Base-by-base conservation (phyloP, 495 filamentous ascomycete genomes). In the Talaromyces trachyspermus region DNA sequence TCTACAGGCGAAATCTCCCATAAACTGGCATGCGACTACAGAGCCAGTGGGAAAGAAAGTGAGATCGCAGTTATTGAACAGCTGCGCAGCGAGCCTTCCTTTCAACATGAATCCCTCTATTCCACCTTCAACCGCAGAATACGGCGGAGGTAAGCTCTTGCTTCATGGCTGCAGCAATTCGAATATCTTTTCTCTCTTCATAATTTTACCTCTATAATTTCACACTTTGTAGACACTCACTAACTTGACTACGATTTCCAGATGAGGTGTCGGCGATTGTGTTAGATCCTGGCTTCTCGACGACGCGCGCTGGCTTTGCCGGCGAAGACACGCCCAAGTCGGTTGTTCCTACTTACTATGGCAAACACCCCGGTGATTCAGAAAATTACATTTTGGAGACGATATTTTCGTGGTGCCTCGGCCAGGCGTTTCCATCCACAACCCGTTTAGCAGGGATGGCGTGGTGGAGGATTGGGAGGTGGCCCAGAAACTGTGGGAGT, bases 231-330 rank as follows among this genome's bases (percentile, higher is more conserved):
- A n/a, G n/a, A n/a, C n/a, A n/a, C n/a, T n/a, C n/a, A n/a, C n/a
- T n/a, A n/a, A n/a, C n/a, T n/a, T n/a, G n/a, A n/a, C n/a, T n/a
- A n/a, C n/a, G n/a, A n/a, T n/a, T n/a, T 45, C 39, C 52, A 95
- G 92, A 98, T 72, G 92, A 98, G 67, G 89, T 98, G 43, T 92
- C 89, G 12, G 92, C 92, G 20, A 86, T 98, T 58, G 87, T 98
- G 18, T 87, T 98, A 55, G 92, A 98, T 58, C 86, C 94, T 3
- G 92, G 94, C 33, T 95, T 86, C 69, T 86, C 83, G 37, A 85
- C 80, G 56, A 88, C 82, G 12, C 91, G 94, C 68, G 94, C 90
- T 47, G 92, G 92, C 51, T 97, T 95, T 61, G 92, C 92, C 3
- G 92, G 94, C 55, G 92, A 98, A 83, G 92, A 98, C 68, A 81